Percentiles rank a stretch among this genome's conserved stretches.
Conservation (phyloP, 1,139 yeast genomes). For the Geotrichum phurueaensis region DNA sequence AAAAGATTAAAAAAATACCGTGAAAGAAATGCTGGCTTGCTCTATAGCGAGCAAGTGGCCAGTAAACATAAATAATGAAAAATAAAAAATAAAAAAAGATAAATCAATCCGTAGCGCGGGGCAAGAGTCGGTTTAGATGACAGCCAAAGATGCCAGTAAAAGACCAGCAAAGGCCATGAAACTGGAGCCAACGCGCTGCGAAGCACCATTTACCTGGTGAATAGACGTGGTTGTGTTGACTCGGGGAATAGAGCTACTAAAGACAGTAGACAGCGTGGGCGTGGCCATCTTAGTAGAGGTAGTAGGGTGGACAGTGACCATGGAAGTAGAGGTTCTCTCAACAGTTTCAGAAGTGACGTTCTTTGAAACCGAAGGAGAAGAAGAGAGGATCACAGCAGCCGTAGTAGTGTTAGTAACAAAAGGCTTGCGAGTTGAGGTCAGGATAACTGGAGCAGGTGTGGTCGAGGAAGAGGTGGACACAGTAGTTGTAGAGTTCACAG, state of each 20-base stretch:
- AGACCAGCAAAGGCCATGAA: background rate
- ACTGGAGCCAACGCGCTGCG: background rate
- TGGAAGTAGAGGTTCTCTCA: background rate
- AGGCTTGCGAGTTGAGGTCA: background rate
- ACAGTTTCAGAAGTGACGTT: background rate
- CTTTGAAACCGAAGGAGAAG: background rate
- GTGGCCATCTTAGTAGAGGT: background rate
- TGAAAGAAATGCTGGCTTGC: background rate
- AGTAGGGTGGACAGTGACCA: background rate
- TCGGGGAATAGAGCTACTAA: background rate
- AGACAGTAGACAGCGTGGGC: background rate
- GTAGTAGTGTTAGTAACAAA: background rate
- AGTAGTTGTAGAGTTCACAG: background rate
- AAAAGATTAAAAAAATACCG: background rate
- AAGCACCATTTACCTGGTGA: background rate
- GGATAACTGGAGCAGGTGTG: background rate
- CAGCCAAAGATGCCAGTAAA: background rate
- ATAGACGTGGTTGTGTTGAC: background rate
- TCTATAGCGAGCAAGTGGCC: too few relatives aligned
- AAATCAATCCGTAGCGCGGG: too few relatives aligned
- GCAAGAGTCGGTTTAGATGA: too few relatives aligned
- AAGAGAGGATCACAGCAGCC: background rate
- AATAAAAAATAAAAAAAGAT: background rate
- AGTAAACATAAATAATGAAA: background rate
- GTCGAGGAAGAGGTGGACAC: background rate